A percentile compares a stretch with the other conserved stretches of the same genome.
These are phyloP conservation scores for Coprinellus micaceus DNA, from an alignment of 768 basidiomycete genomes.

Conservation along the genomic window DNA sequence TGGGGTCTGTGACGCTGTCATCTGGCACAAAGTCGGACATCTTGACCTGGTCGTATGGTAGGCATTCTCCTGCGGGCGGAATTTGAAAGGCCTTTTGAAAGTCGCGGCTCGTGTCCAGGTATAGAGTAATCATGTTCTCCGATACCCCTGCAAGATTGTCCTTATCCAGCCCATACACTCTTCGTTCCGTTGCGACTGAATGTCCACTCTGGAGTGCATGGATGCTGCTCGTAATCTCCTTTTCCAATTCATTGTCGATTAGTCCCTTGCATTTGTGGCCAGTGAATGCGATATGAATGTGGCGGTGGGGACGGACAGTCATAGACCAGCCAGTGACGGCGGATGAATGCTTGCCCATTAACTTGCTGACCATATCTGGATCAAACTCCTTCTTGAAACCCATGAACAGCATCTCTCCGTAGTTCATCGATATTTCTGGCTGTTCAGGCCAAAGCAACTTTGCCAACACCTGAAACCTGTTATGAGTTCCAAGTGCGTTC, in stretches of 20 bases:
- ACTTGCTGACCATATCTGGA: neutral
- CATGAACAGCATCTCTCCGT: conserved; percentile 6
- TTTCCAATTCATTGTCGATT: neutral
- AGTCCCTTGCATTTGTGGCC: neutral
- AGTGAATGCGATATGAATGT: neutral
- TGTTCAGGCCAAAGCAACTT: neutral
- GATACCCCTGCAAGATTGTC: neutral
- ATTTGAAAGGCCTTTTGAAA: neutral
- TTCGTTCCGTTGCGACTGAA: neutral
- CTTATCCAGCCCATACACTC: neutral
- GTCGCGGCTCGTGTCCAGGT: neutral
- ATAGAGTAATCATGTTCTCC: neutral
- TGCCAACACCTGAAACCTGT: neutral
- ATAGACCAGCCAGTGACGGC: neutral
- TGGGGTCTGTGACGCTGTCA: too few relatives aligned
- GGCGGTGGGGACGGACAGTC: neutral
- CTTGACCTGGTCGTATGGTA: neutral
- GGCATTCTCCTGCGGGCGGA: neutral
- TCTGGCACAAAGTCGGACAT: neutral
- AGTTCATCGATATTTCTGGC: neutral
- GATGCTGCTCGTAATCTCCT: neutral
- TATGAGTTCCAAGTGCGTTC: neutral
- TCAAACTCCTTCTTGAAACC: neutral
- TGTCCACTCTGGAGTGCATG: conserved; percentile 3
- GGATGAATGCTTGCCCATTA: neutral